Percentiles rank a stretch among this genome's conserved stretches.
phyloP scores from a whole-genome alignment of 2,329 filamentous ascomycete genomes.

The Thermoascus crustaceus region DNA sequence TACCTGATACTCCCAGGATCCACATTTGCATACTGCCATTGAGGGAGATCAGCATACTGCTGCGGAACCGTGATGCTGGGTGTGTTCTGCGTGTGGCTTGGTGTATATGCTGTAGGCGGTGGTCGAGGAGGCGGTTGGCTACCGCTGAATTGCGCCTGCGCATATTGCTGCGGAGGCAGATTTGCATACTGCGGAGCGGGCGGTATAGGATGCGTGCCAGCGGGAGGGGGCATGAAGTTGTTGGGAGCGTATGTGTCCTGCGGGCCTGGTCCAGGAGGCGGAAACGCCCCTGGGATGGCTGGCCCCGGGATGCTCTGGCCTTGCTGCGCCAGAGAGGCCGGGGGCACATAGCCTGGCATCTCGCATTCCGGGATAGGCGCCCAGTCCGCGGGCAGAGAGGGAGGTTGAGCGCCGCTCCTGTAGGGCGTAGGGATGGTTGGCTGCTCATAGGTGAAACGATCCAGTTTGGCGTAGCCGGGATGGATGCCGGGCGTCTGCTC shows the following conservation, averaged over 20 bases:
- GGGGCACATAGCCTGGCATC: constrained; percentile 35
- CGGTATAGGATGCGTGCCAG: constrained; percentile 13
- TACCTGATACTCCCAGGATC: constrained; percentile 34
- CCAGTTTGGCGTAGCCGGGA: constrained; percentile 27
- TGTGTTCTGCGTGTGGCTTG: constrained; percentile 2
- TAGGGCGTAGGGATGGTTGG: constrained; percentile 12
- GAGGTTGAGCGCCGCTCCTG: constrained; percentile 10
- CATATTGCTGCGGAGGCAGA: constrained; percentile 13
- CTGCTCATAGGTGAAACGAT: constrained; percentile 24
- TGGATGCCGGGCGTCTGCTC: constrained; percentile 17
- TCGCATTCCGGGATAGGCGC: constrained; percentile 32
- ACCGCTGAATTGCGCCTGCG: constrained; percentile 3
- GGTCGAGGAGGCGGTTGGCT: not conserved
- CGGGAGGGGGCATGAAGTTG: constrained; percentile 13
- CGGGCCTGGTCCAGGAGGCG: constrained; percentile 9
- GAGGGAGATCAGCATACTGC: constrained; percentile 24
- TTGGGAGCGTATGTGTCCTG: constrained; percentile 13
- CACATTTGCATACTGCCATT: constrained; percentile 33
- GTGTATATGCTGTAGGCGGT: not conserved
- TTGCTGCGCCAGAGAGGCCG: constrained; percentile 20
- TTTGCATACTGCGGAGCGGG: constrained; percentile 27
- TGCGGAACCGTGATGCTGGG: not conserved
- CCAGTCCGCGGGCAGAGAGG: constrained; percentile 23
- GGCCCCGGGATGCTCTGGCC: constrained; percentile 21
- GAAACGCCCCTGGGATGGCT: constrained; percentile 28